Evolutionary conservation across 805 yeast genomes (phyloP).

Genomic region (Danielia oregonensis): DNA sequence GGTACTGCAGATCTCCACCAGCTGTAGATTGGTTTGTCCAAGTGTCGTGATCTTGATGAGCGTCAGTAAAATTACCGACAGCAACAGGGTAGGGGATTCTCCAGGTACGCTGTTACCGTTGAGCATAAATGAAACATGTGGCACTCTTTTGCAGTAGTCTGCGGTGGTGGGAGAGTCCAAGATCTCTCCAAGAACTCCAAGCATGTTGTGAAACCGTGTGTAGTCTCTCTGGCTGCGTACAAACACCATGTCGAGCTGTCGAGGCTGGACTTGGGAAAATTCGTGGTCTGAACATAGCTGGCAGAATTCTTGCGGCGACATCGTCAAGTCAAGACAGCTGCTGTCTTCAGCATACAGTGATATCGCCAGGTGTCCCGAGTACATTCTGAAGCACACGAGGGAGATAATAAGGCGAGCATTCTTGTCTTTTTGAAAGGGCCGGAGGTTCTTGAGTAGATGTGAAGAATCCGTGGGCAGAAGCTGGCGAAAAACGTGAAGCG

Average conservation of each 20-base stretch:
- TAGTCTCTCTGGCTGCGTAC: conserved; percentile 11
- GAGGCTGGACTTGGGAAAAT: conserved; percentile 6
- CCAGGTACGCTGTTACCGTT: conserved; percentile 25
- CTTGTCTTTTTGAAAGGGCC: neutral
- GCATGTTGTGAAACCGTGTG: conserved; percentile 7
- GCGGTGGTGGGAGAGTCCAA: conserved; percentile 2
- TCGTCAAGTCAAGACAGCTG: conserved; percentile 10
- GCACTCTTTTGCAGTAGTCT: conserved; percentile 8
- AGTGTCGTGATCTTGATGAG: conserved; percentile 21
- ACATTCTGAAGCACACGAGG: conserved; percentile 1
- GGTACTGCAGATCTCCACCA: conserved; percentile 26
- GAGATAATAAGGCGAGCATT: conserved; percentile 1
- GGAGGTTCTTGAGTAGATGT: neutral
- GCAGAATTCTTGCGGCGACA: conserved; percentile 6
- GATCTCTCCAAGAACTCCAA: conserved; percentile 14
- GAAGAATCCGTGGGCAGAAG: conserved; percentile 6
- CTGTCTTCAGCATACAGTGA: too few relatives aligned
- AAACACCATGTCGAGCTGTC: conserved; percentile 6
- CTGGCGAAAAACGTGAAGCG: conserved; percentile 8
- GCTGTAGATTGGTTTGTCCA: conserved; percentile 15
- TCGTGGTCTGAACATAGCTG: conserved; percentile 4
- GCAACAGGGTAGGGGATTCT: conserved; percentile 31
- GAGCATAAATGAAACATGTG: conserved; percentile 21
- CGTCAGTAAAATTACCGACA: conserved; percentile 26
- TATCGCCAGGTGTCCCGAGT: conserved; percentile 1